phyloP scores from a whole-genome alignment of 805 yeast species.

The Schwanniomyces occidentalis region DNA sequence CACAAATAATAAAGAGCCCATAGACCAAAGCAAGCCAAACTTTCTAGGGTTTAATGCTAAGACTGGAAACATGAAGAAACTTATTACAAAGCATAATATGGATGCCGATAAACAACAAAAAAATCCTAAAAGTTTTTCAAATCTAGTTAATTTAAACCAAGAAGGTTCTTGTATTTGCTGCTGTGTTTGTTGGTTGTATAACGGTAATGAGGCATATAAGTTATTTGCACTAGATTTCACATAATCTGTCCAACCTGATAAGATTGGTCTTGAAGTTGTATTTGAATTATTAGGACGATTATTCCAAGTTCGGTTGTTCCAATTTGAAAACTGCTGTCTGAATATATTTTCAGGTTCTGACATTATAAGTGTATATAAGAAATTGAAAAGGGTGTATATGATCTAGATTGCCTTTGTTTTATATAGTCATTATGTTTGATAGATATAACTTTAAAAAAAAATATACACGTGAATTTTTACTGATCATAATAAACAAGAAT shows the following conservation, averaged over 20 bases:
- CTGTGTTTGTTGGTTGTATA: constrained; percentile 42
- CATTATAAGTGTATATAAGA: too few species aligned
- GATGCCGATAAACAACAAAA: constrained; percentile 75
- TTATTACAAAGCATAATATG: constrained; percentile 74
- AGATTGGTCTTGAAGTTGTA: constrained; percentile 21
- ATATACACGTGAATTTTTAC: too few species aligned
- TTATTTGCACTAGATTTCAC: constrained; percentile 48
- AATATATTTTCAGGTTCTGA: constrained; percentile 34
- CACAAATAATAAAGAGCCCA: constrained; percentile 86
- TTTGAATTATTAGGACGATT: constrained; percentile 10
- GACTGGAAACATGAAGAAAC: constrained; percentile 85
- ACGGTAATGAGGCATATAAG: constrained; percentile 66
- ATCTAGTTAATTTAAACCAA: constrained; percentile 73
- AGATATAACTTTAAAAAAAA: too few species aligned
- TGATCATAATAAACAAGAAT: too few species aligned
- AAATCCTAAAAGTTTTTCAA: constrained; percentile 80
- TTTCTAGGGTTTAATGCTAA: constrained; percentile 87
- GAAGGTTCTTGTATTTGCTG: constrained; percentile 58
- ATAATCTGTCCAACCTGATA: constrained; percentile 46
- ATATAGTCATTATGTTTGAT: too few species aligned
- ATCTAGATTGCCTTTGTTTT: too few species aligned
- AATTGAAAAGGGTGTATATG: too few species aligned
- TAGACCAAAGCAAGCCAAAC: constrained; percentile 86
- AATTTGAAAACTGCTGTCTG: constrained; percentile 33
- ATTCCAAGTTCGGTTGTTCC: constrained; percentile 36